Percentiles rank a stretch among this genome's conserved stretches.
These are phyloP conservation scores for Saccharomyces paradoxus DNA, from an alignment of 805 yeast genomes.

Conservation along the genomic window DNA sequence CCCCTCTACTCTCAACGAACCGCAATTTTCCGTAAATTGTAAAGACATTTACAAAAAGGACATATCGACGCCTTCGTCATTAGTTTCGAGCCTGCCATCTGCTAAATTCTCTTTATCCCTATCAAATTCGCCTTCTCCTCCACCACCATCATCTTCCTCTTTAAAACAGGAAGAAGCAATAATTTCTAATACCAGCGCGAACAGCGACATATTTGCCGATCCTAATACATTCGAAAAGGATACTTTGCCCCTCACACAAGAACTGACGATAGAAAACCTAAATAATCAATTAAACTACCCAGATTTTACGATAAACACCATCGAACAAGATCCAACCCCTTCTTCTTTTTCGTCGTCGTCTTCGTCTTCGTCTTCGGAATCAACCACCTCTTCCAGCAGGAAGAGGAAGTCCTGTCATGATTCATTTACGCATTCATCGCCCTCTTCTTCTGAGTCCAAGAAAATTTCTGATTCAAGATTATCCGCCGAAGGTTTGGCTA, in stretches of 20 bases:
- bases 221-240: background rate
- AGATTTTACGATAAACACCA: background rate
- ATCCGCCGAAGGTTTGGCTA: slow-evolving; percentile 48
- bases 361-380: background rate
- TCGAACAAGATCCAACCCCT: background rate
- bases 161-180: background rate
- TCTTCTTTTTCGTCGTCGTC: background rate
- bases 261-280: background rate
- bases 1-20: background rate
- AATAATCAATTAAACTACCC: background rate
- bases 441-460: slow-evolving; percentile 4
- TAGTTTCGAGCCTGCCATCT: background rate
- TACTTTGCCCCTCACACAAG: background rate
- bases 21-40: background rate
- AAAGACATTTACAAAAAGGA: background rate
- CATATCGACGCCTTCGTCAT: background rate
- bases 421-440: background rate
- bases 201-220: background rate
- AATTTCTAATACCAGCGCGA: background rate
- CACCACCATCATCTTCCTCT: background rate
- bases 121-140: slow-evolving; percentile 1
- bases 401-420: background rate
- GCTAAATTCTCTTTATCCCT: background rate
- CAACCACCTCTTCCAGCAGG: background rate
- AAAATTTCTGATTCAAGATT: slow-evolving; percentile 44